Evolutionary conservation across 805 yeast genomes (phyloP).

Genomic region (Zygosaccharomyces rouxii): DNA sequence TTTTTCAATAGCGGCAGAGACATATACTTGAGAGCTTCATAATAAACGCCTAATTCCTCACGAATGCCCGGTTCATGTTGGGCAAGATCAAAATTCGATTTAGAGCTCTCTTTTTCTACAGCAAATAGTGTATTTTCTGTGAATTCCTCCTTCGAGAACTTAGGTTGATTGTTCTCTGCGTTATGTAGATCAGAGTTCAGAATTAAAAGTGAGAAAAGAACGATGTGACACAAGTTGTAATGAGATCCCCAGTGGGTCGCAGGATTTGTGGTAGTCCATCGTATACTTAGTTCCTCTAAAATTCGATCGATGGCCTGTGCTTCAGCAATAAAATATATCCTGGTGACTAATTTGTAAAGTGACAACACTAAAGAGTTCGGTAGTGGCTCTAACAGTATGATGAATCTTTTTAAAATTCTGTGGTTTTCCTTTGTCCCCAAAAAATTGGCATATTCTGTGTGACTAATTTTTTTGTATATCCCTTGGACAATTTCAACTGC

Average conservation of each 20-base stretch:
- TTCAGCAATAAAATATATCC: constrained; percentile 74
- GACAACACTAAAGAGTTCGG: constrained; percentile 51
- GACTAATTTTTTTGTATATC: constrained; percentile 28
- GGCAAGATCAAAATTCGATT: constrained; percentile 10
- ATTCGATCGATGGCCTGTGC: constrained; percentile 76
- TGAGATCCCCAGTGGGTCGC: constrained; percentile 43
- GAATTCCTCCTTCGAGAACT: constrained; percentile 42
- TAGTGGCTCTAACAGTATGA: constrained; percentile 41
- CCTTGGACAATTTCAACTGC: constrained; percentile 36
- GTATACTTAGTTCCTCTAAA: constrained; percentile 59
- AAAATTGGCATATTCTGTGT: constrained; percentile 43
- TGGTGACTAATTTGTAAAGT: constrained; percentile 57
- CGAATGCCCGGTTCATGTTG: constrained; percentile 12
- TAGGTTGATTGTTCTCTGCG: constrained; percentile 35
- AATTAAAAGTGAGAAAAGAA: constrained; percentile 65
- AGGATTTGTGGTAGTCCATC: constrained; percentile 54
- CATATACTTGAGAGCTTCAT: constrained; percentile 20
- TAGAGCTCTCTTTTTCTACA: constrained; percentile 30
- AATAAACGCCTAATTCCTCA: constrained; percentile 22
- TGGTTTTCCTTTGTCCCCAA: constrained; percentile 35
- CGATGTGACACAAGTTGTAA: constrained; percentile 60
- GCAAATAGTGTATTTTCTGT: constrained; percentile 49
- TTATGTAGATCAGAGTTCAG: constrained; percentile 76
- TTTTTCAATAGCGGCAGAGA: constrained; percentile 24
- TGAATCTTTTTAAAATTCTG: constrained; percentile 35